Percentiles rank a stretch among this genome's conserved stretches.
Conservation (phyloP, 148 eudicot genomes). For the Vaccinium myrtillus region DNA sequence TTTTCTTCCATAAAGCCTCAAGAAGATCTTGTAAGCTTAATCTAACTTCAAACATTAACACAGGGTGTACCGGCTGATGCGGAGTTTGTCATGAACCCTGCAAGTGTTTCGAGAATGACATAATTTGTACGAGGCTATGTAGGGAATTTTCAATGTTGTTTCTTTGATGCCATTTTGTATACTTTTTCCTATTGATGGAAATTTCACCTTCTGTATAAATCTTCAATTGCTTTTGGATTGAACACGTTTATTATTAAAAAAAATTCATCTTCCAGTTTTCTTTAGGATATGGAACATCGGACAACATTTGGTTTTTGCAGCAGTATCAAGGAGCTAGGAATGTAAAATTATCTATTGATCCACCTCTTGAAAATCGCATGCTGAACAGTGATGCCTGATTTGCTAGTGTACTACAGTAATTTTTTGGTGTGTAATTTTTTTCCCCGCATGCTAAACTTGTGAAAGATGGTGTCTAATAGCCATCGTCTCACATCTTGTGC, state of each 20-base stretch:
- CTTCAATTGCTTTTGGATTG: not conserved
- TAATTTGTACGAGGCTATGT: not conserved
- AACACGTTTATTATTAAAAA: not conserved
- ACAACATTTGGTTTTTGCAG: not conserved
- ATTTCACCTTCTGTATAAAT: not conserved
- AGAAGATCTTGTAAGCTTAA: not conserved
- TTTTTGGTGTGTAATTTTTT: too few relatives aligned
- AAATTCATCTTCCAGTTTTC: not conserved
- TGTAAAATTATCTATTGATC: too few relatives aligned
- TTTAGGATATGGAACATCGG: not conserved
- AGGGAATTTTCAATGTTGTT: not conserved
- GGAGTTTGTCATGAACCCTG: not conserved
- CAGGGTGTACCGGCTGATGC: not conserved
- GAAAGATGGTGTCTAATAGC: too few relatives aligned
- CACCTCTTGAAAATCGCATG: too few relatives aligned
- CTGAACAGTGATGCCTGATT: too few relatives aligned
- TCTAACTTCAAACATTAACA: not conserved
- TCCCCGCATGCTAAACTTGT: too few relatives aligned
- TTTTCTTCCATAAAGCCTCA: not conserved
- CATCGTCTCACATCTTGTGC: too few relatives aligned
- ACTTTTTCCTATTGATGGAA: not conserved
- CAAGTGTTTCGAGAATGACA: not conserved
- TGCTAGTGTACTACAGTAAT: too few relatives aligned
- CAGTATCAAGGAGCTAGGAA: too few relatives aligned
- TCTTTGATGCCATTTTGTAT: not conserved